phyloP scores from a whole-genome alignment of 345 rosid species.

The Gynandropsis gynandra region DNA sequence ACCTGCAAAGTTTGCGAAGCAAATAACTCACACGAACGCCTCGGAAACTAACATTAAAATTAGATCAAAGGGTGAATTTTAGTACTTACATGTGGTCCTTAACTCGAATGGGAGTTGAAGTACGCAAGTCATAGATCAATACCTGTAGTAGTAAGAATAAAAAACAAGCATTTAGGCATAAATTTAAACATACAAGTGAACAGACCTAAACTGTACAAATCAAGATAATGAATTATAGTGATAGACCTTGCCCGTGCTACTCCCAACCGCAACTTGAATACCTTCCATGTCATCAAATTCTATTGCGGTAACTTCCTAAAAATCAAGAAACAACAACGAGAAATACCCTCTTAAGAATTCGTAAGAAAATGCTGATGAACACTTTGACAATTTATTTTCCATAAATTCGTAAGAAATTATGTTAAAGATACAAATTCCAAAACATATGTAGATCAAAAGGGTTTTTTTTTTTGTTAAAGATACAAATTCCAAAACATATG shows the following conservation, averaged over 20 bases:
- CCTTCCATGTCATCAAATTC: conserved; percentile 81
- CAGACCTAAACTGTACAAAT: no score
- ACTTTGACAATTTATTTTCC: background rate
- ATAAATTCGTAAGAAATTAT: no score
- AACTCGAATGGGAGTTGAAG: conserved; percentile 70
- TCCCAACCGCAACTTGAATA: conserved; percentile 79
- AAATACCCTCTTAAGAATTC: background rate
- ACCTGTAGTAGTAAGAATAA: conserved; percentile 46
- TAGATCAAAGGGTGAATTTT: conserved; percentile 2
- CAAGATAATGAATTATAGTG: conserved; percentile 1
- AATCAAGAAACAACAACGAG: conserved; percentile 5
- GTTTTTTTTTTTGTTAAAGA: no score
- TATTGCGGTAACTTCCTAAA: conserved; percentile 83
- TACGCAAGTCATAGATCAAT: conserved; percentile 79
- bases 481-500: no score
- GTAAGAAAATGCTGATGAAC: background rate
- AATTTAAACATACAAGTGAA: background rate
- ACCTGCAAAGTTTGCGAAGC: conserved; percentile 41
- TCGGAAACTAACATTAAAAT: background rate
- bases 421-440: no score
- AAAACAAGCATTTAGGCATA: no score
- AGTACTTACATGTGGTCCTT: conserved; percentile 89
- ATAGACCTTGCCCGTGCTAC: conserved; percentile 80
- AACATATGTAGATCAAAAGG: no score
- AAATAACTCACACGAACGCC: conserved; percentile 1